phyloP scores from a whole-genome alignment of 1,284 basidiomycete genomes.

The Cryptococcus floricola region DNA sequence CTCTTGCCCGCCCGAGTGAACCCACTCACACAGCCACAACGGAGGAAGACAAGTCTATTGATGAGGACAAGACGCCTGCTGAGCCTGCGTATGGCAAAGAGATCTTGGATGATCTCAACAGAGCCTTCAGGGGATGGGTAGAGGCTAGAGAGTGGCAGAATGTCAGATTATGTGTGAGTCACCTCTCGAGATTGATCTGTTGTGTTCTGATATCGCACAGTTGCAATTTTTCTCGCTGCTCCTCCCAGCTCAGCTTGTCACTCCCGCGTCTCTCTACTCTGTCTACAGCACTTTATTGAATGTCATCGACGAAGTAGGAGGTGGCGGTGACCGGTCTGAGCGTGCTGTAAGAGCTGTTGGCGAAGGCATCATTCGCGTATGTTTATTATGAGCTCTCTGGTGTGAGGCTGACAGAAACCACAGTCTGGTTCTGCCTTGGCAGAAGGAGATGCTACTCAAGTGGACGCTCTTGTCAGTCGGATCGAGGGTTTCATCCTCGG shows the following conservation, averaged over 20 bases:
- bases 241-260: slow-evolving; percentile 68
- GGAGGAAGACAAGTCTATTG: slow-evolving; percentile 26
- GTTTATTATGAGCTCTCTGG: slow-evolving; percentile 27
- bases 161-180: slow-evolving; percentile 72
- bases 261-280: slow-evolving; percentile 67
- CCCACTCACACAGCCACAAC: slow-evolving; percentile 11
- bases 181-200: background rate
- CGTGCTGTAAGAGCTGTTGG: slow-evolving; percentile 79
- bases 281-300: slow-evolving; percentile 75
- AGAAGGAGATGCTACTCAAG: slow-evolving; percentile 29
- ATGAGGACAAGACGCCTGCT: background rate
- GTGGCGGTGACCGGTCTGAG: slow-evolving; percentile 78
- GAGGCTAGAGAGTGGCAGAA: slow-evolving; percentile 86
- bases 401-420: slow-evolving; percentile 45
- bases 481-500: slow-evolving; percentile 41
- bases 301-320: slow-evolving; percentile 84
- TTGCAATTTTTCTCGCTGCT: slow-evolving; percentile 87
- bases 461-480: slow-evolving; percentile 29
- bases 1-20: slow-evolving; percentile 56
- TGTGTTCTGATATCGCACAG: slow-evolving; percentile 48
- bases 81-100: slow-evolving; percentile 61
- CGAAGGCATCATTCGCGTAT: slow-evolving; percentile 77
- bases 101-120: slow-evolving; percentile 82
- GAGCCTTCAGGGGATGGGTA: slow-evolving; percentile 76
- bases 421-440: slow-evolving; percentile 39